A percentile compares a stretch with the other conserved stretches of the same genome.
These are phyloP conservation scores for Cordyceps militaris DNA, from an alignment of 2,329 filamentous ascomycete genomes.

Conservation along the genomic window DNA sequence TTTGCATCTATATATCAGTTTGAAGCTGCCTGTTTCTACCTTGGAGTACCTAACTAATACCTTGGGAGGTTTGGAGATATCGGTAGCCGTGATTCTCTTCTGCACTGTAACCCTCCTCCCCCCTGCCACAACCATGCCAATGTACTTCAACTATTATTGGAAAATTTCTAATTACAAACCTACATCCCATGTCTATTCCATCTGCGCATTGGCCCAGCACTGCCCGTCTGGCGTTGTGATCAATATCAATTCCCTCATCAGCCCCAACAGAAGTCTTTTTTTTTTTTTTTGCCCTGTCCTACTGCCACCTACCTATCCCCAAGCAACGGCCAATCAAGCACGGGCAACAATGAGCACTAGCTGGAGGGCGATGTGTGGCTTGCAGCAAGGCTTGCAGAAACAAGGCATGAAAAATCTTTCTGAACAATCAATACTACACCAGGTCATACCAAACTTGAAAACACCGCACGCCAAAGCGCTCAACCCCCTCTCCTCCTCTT, in stretches of 20 bases:
- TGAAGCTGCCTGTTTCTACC: not conserved
- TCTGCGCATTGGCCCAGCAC: slow-evolving; percentile 4
- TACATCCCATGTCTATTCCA: not conserved
- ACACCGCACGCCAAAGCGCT: not conserved
- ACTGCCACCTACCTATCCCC: not conserved
- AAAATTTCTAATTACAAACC: not conserved
- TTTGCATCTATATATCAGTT: not conserved
- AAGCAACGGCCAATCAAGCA: not conserved
- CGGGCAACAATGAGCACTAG: not conserved
- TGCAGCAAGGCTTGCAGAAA: not conserved
- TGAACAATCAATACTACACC: not conserved
- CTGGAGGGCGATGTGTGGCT: not conserved
- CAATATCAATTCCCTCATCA: not conserved
- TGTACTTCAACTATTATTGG: not conserved
- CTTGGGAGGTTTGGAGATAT: not conserved
- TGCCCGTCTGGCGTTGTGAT: not conserved
- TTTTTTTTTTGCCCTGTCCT: too few species aligned
- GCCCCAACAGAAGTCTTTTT: not conserved
- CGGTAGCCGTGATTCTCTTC: not conserved
- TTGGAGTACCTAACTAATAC: too few species aligned
- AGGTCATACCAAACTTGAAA: not conserved
- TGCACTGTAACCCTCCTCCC: not conserved
- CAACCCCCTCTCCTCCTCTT: too few species aligned
- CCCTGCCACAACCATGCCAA: not conserved
- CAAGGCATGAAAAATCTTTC: not conserved